Percentiles rank a stretch among this genome's conserved stretches.
Conservation (phyloP, 805 yeast genomes). For the Yarrowia osloensis region DNA sequence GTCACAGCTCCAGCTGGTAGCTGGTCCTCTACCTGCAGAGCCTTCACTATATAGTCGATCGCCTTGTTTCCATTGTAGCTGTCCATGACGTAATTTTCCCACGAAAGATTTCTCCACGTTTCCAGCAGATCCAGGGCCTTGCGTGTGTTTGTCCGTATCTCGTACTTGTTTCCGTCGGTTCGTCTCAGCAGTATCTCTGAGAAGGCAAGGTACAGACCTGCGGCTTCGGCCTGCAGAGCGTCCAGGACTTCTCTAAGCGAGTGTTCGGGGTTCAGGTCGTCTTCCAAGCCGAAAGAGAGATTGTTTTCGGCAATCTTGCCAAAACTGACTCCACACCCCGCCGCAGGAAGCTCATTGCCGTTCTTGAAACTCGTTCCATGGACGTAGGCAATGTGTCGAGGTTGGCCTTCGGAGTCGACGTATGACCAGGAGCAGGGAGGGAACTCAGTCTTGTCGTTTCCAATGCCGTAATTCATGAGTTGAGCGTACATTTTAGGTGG, state of each 20-base stretch:
- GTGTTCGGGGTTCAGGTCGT: neutral
- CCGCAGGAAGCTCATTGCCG: neutral
- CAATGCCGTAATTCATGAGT: neutral
- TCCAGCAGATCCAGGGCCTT: neutral
- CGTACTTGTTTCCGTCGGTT: neutral
- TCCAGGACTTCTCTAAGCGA: neutral
- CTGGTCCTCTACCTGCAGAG: neutral
- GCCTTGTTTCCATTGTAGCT: constrained; percentile 12
- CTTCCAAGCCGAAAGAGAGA: neutral
- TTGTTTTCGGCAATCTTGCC: neutral
- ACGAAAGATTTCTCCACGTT: neutral
- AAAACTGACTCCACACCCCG: constrained; percentile 3
- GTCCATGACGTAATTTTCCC: neutral
- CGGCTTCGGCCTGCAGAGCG: neutral
- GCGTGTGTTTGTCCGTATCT: neutral
- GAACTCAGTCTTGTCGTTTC: neutral
- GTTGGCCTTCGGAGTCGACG: neutral
- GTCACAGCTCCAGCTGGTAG: neutral
- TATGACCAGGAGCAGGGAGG: constrained; percentile 6
- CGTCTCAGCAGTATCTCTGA: neutral
- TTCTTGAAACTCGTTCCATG: neutral
- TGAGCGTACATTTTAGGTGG: neutral
- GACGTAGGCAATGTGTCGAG: constrained; percentile 8
- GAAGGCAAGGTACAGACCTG: neutral
- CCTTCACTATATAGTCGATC: neutral